These are phyloP conservation scores for Penicillium psychrofluorescens DNA, from an alignment of 495 filamentous ascomycete genomes.

Conservation along the genomic window DNA sequence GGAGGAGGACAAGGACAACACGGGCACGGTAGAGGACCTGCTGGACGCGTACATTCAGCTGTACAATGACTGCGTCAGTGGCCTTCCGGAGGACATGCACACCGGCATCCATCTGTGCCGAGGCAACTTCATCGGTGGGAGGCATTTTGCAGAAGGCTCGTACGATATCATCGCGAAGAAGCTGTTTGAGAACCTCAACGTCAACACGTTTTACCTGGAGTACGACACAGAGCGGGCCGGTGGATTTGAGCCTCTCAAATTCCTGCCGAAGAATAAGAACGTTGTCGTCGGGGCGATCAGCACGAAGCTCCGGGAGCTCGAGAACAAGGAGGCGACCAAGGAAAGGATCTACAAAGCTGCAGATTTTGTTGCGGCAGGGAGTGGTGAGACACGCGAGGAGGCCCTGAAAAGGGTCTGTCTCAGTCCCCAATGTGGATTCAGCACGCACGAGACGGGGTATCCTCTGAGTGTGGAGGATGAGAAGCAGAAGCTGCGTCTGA, in stretches of 20 bases:
- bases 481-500: conserved; percentile 42
- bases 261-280: conserved; percentile 56
- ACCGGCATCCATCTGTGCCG: conserved; percentile 61
- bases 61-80: conserved; percentile 53
- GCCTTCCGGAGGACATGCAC: conserved; percentile 53
- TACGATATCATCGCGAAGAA: conserved; percentile 62
- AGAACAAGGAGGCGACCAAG: conserved; percentile 55
- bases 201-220: conserved; percentile 63
- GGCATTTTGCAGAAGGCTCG: conserved; percentile 57
- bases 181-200: conserved; percentile 56
- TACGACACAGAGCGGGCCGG: conserved; percentile 61
- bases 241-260: conserved; percentile 56
- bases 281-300: conserved; percentile 61
- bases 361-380: conserved; percentile 48
- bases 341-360: conserved; percentile 51
- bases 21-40: conserved; percentile 39
- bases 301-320: conserved; percentile 55
- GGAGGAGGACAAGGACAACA: conserved; percentile 50
- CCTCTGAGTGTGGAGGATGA: conserved; percentile 53
- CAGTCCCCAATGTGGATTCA: conserved; percentile 64
- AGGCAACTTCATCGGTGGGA: conserved; percentile 42
- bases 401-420: conserved; percentile 54
- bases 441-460: conserved; percentile 57
- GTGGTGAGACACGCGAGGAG: conserved; percentile 31
- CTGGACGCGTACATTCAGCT: conserved; percentile 54